phyloP scores from a whole-genome alignment of 331 rosid species.

The Acacia pycnantha region DNA sequence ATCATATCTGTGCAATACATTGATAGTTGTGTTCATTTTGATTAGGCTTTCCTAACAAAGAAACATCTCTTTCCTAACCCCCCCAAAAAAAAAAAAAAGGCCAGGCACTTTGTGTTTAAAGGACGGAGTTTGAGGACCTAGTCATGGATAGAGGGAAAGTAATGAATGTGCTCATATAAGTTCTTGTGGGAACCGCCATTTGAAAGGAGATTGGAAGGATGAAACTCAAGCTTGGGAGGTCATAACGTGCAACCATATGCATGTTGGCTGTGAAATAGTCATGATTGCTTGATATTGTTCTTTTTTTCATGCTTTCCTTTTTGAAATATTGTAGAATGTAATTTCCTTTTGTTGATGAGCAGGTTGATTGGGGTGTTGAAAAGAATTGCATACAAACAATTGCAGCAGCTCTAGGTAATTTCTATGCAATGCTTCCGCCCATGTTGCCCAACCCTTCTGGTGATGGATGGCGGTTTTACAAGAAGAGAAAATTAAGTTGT shows the following conservation, averaged over 20 bases:
- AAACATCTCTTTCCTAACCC: neutral
- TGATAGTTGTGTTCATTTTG: conserved; percentile 7
- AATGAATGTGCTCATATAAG: neutral
- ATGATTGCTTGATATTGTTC: conserved; percentile 18
- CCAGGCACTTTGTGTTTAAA: neutral
- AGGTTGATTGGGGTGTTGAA: conserved; percentile 90
- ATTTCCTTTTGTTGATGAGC: conserved; percentile 28
- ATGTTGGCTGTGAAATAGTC: neutral
- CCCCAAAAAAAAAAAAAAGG: neutral
- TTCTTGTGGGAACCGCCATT: neutral
- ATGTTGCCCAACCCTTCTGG: conserved; percentile 90
- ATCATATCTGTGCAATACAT: neutral
- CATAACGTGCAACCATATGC: neutral
- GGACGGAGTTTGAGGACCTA: neutral
- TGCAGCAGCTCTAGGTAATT: conserved; percentile 86
- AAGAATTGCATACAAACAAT: conserved; percentile 67
- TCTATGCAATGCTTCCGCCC: conserved; percentile 93
- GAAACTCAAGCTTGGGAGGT: neutral
- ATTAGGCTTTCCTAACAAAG: conserved; percentile 15
- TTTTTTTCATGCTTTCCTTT: neutral
- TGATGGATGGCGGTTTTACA: conserved; percentile 65
- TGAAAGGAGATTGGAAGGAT: neutral
- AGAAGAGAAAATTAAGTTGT: conserved; percentile 46
- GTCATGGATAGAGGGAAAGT: neutral
- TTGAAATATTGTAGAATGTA: conserved; percentile 18